Evolutionary conservation across 1,284 basidiomycete species (phyloP).

Genomic region (Peniophora sp.): DNA sequence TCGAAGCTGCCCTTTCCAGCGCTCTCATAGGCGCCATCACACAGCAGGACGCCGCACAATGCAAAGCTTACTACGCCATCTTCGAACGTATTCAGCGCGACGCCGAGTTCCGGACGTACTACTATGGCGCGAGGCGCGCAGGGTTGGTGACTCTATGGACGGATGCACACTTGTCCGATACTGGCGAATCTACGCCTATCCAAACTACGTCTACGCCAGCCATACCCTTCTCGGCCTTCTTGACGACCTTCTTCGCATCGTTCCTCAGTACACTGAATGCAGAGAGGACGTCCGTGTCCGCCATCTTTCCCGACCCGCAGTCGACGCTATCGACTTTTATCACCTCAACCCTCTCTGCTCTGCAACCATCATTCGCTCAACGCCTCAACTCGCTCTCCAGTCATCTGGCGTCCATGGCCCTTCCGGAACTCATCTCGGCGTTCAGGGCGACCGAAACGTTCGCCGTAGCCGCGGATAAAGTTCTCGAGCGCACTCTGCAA

Average conservation of each 20-base stretch:
- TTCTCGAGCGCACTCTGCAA: constrained; percentile 67
- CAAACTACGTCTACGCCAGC: constrained; percentile 16
- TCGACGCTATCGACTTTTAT: constrained; percentile 73
- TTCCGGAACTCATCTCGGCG: constrained; percentile 63
- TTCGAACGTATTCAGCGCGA: constrained; percentile 88
- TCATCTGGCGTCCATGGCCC: constrained; percentile 50
- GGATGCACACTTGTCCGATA: constrained; percentile 42
- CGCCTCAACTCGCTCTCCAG: constrained; percentile 63
- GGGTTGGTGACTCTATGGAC: constrained; percentile 66
- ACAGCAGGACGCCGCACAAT: constrained; percentile 62
- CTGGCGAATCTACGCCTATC: constrained; percentile 24
- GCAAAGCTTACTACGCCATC: constrained; percentile 75
- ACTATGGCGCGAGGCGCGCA: constrained; percentile 75
- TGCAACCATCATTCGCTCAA: constrained; percentile 76
- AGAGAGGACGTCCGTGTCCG: constrained; percentile 68
- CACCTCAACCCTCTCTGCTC: constrained; percentile 66
- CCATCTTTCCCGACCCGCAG: constrained; percentile 77
- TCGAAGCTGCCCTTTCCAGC: constrained; percentile 83
- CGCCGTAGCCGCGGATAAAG: constrained; percentile 58
- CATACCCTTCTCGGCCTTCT: constrained; percentile 51
- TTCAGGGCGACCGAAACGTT: constrained; percentile 79
- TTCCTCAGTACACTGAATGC: constrained; percentile 59
- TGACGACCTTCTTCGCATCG: constrained; percentile 66
- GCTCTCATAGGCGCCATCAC: constrained; percentile 80
- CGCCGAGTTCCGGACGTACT: constrained; percentile 86